These are phyloP conservation scores for Botrytis sinoallii DNA, from an alignment of 2,329 filamentous ascomycete species.

Conservation along the genomic window DNA sequence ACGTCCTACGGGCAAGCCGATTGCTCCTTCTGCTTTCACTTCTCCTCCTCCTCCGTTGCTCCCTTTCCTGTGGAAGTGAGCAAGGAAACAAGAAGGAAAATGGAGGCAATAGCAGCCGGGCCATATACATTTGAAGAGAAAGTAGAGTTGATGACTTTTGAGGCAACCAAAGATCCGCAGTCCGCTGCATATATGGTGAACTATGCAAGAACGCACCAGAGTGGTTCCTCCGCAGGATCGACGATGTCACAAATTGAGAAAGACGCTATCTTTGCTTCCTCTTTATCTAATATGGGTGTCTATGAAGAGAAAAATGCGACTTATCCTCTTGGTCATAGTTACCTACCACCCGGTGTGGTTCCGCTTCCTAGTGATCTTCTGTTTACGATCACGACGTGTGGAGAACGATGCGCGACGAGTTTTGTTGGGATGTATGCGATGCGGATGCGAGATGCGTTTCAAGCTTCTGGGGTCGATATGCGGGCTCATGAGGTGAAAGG, in stretches of 20 bases:
- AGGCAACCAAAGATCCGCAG: neutral
- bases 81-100: neutral
- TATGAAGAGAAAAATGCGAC: neutral
- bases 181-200: neutral
- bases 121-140: neutral
- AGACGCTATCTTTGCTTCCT: neutral
- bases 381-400: neutral
- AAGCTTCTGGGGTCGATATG: neutral
- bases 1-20: neutral
- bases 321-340: conserved; percentile 15
- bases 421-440: neutral
- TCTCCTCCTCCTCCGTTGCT: neutral
- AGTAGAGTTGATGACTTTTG: neutral
- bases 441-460: conserved; percentile 8
- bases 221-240: neutral
- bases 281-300: neutral
- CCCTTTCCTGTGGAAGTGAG: neutral
- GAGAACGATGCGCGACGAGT: neutral
- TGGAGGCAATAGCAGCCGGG: neutral
- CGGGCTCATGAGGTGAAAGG: neutral
- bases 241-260: neutral
- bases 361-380: neutral
- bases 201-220: neutral
- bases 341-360: neutral
- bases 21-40: neutral